Evolutionary conservation across 257 asterid species (phyloP).

Genomic region (Lantana camara): DNA sequence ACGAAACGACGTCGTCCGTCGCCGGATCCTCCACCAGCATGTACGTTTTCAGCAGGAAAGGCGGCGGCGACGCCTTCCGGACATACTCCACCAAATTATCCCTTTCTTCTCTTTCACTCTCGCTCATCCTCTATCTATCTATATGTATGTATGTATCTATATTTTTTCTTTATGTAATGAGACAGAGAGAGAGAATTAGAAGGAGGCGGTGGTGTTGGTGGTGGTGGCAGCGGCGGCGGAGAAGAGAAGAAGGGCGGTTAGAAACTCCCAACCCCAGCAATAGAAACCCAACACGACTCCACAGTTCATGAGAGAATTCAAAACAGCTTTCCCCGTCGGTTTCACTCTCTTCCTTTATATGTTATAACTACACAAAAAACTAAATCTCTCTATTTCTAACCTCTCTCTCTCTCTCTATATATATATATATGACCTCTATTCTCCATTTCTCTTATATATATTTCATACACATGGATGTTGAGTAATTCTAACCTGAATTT

Average conservation of each 20-base stretch:
- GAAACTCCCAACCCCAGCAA: constrained; percentile 90
- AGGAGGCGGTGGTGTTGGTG: not conserved
- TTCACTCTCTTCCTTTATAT: no score
- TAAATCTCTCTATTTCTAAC: no score
- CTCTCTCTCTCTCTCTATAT: no score
- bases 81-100: constrained; percentile 55
- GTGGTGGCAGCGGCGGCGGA: constrained; percentile 28
- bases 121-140: not conserved
- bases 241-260: constrained; percentile 82
- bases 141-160: not conserved
- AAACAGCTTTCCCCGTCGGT: no score
- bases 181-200: not conserved
- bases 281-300: constrained; percentile 76
- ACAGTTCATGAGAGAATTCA: constrained; percentile 58
- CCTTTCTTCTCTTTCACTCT: constrained; percentile 32
- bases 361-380: no score
- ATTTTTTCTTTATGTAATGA: not conserved
- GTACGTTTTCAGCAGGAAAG: constrained; percentile 75
- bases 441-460: no score
- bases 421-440: no score
- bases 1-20: constrained; percentile 64
- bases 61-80: constrained; percentile 67
- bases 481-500: no score
- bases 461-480: no score
- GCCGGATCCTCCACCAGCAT: constrained; percentile 83